Conservation (phyloP, 345 rosid genomes). For the Populus davidiana region DNA sequence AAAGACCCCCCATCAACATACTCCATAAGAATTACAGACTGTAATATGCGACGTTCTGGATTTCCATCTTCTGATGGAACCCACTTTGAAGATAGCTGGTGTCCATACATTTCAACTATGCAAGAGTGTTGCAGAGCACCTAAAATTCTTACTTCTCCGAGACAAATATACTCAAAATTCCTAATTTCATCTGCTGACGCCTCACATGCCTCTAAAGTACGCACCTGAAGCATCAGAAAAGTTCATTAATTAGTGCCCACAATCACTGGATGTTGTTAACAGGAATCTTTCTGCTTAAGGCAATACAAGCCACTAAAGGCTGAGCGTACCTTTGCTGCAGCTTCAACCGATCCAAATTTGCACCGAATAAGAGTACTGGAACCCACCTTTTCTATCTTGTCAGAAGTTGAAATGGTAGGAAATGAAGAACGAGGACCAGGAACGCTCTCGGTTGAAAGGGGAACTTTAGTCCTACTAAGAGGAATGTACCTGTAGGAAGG, state of each 20-base stretch:
- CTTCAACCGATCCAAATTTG: slow-evolving; percentile 64
- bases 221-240: slow-evolving; percentile 50
- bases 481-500: slow-evolving; percentile 71
- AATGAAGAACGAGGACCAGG: slow-evolving; percentile 44
- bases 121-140: slow-evolving; percentile 77
- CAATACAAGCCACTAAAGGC: not conserved
- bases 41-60: slow-evolving; percentile 45
- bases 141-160: slow-evolving; percentile 84
- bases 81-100: slow-evolving; percentile 78
- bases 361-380: slow-evolving; percentile 60
- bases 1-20: slow-evolving; percentile 77
- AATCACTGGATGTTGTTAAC: not conserved
- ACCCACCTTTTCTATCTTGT: slow-evolving; percentile 57
- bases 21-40: slow-evolving; percentile 83
- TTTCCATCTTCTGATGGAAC: slow-evolving; percentile 53
- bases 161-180: slow-evolving; percentile 75
- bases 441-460: slow-evolving; percentile 36
- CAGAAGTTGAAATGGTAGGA: slow-evolving; percentile 50
- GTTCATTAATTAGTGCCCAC: not conserved
- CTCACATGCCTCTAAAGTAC: slow-evolving; percentile 53
- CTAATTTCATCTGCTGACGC: slow-evolving; percentile 53
- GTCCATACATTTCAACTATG: slow-evolving; percentile 85
- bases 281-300: not conserved
- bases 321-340: slow-evolving; percentile 68
- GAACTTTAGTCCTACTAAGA: slow-evolving; percentile 45